A percentile compares a stretch with the other conserved stretches of the same genome.
These are phyloP conservation scores for Penicillium sp. DNA, from an alignment of 2,329 filamentous ascomycete species.

Conservation along the genomic window DNA sequence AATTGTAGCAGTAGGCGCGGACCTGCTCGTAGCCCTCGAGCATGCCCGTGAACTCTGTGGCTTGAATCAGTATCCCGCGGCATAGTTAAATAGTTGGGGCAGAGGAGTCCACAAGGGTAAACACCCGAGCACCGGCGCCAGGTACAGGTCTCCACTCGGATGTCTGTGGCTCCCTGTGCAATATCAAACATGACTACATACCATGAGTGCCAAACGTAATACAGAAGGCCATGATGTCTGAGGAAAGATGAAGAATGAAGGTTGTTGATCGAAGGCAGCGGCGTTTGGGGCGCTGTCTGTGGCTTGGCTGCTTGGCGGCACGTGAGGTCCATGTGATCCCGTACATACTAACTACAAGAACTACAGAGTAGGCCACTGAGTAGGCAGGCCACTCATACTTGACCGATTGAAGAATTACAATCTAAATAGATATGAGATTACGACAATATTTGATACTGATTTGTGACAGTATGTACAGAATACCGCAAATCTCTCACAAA, in stretches of 20 bases:
- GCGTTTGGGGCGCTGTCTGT: constrained; percentile 35
- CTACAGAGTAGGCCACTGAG: background rate
- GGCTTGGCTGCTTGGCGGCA: constrained; percentile 39
- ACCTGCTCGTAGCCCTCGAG: constrained; percentile 52
- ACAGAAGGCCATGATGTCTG: constrained; percentile 44
- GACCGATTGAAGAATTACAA: background rate
- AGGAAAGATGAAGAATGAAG: background rate
- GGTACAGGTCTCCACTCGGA: constrained; percentile 12
- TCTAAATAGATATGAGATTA: background rate
- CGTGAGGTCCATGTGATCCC: constrained; percentile 27
- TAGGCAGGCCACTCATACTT: background rate
- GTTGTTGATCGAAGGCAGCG: constrained; percentile 31
- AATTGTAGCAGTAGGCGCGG: constrained; percentile 52
- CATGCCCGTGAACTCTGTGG: constrained; percentile 48
- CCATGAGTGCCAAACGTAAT: constrained; percentile 50
- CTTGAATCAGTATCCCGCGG: constrained; percentile 17
- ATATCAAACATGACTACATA: constrained; percentile 25
- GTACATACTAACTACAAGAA: constrained; percentile 5
- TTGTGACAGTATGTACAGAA: constrained; percentile 17
- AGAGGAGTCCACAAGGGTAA: constrained; percentile 15
- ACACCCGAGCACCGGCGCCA: constrained; percentile 10
- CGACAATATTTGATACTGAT: constrained; percentile 7
- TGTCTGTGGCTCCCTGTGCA: background rate
- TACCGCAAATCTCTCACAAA: constrained; percentile 8
- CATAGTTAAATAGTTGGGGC: constrained; percentile 8